Evolutionary conservation across 176 grass and related monocot species (phyloP).

Genomic region (Musa itinerans): DNA sequence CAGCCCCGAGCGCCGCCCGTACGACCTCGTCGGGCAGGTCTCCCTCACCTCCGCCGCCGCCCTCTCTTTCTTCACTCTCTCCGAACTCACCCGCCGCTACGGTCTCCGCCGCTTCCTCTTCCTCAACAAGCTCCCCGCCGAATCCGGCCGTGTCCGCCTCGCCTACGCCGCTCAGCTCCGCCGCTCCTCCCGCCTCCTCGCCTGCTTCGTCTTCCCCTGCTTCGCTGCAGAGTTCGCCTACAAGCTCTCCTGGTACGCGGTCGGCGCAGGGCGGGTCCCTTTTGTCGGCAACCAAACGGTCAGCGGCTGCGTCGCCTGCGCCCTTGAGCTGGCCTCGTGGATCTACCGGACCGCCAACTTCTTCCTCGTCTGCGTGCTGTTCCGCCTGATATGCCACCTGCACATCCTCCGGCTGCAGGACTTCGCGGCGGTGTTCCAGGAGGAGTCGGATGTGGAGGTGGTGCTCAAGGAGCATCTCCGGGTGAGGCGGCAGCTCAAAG

Average conservation of each 20-base stretch:
- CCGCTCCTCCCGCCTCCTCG: conserved; percentile 71
- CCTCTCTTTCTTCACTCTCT: conserved; percentile 57
- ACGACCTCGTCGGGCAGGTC: conserved; percentile 52
- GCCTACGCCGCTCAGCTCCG: conserved; percentile 54
- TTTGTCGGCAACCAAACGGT: conserved; percentile 35
- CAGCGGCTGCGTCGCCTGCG: conserved; percentile 40
- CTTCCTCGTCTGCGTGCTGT: conserved; percentile 83
- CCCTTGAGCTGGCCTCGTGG: conserved; percentile 69
- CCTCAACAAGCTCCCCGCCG: conserved; percentile 58
- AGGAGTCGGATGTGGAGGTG: conserved; percentile 25
- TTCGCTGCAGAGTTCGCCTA: conserved; percentile 66
- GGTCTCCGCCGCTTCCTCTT: conserved; percentile 76
- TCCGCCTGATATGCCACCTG: conserved; percentile 86
- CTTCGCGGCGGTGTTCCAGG: conserved; percentile 57
- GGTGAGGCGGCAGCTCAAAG: conserved; percentile 79
- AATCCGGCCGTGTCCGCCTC: conserved; percentile 43
- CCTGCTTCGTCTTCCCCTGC: conserved; percentile 62
- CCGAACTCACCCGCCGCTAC: conserved; percentile 44
- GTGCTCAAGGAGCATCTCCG: conserved; percentile 82
- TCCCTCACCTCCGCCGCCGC: conserved; percentile 48
- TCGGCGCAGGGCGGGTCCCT: conserved; percentile 45
- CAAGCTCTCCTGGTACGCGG: conserved; percentile 82
- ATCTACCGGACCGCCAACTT: conserved; percentile 84
- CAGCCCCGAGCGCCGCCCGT: conserved; percentile 39
- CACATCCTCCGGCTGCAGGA: conserved; percentile 72